Base-by-base conservation (phyloP, 768 basidiomycete genomes). In the Phanerodontia chrysosporium region DNA sequence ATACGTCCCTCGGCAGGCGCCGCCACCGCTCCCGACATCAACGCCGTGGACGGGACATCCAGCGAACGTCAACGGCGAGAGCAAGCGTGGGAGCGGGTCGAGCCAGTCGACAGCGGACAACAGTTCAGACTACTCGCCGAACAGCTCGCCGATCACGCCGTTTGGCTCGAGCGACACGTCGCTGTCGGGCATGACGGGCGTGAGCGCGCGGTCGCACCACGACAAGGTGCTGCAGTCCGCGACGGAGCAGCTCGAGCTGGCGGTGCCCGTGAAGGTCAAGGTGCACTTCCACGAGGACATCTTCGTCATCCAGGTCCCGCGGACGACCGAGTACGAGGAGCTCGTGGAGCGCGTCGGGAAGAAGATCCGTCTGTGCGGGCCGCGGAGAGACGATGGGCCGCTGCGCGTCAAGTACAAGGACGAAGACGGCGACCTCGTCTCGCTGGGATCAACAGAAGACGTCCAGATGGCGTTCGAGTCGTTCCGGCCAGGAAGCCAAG, bases 261-360 rank as follows among this genome's bases (percentile, higher is more conserved):
- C 65, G 21, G 61, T 69, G 45, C 82, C 87, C 12, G 87, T 98
- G 45, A 92, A 95, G 70, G 86, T 98, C 69, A 96, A 96, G 74
- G 93, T 98, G 55, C 90, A 92, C 72, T 98, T 90, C 76, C 86
- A 92, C 67, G 91, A 95, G 66, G 95, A 97, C 70, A 90, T 97
- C 48, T 98, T 98, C 69, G 89, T 96, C 62, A 91, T 98, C 58
- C 90, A 93, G 73, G 92, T 96, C 25, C 82, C 90, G 45, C 82
- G 87, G 61, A 74, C 78, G 61, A 92, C 91, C 32, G 85, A 90
- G 70, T 95, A 88, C 72, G 78, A 76, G 54, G 90, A 94, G 45
- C 79, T 98, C 54, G 89, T 95, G 54, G 90, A 94, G 72, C 89
- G 87, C 70, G 92, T 98, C 1, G 87, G 90, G 32, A 86, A 86